Base-by-base conservation (phyloP, 345 rosid genomes). In the Corymbia maculata region DNA sequence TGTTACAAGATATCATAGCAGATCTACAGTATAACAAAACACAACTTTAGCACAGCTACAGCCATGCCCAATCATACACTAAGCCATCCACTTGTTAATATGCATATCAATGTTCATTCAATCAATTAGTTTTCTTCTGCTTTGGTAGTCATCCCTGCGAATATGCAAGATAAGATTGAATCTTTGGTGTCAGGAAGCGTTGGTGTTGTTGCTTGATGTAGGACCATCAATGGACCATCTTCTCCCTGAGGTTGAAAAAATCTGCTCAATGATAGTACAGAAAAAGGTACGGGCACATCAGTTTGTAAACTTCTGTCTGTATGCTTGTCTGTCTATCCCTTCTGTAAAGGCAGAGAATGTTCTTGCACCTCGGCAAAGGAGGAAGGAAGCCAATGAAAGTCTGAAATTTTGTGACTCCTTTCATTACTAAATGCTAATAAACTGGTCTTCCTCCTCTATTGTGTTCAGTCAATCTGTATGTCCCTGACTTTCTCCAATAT, bases 191-290 rank as follows among this genome's bases (percentile, higher is more conserved):
- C 96, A 96, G 99, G 97, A 97, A 88, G 95, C 92, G 7, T 90
- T 95, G 92, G 93, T 97, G 85, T 89, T 97, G 91, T 90, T 97
- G 85, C 93, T 97, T 11, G 99, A 97, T 92, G 97, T 95, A 28
- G 97, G 99, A 47, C 98, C 97, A 1, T 92, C 96, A 13, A 97
- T 96, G 98, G 97, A 95, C 90, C 80, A 55, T 90, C 75, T 93
- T 89, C 96, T 95, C 84, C 94, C 94, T 47, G 92, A 94, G 87
- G 92, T 97, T 85, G 94, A 93, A 92, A 95, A 93, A 85, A 51
- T 96, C 70, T 95, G 96, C 90, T 92, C 96, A 32, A 91, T 95
- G 94, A 93, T 97, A n/a, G 79, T 94, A 2, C 95, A 94, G 85
- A 96, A 95, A 93, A 96, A 97, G 98, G 98, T 97, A 64, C 15